Evolutionary conservation across 495 filamentous ascomycete species (phyloP).

Genomic region (Penicillium subrubescens): DNA sequence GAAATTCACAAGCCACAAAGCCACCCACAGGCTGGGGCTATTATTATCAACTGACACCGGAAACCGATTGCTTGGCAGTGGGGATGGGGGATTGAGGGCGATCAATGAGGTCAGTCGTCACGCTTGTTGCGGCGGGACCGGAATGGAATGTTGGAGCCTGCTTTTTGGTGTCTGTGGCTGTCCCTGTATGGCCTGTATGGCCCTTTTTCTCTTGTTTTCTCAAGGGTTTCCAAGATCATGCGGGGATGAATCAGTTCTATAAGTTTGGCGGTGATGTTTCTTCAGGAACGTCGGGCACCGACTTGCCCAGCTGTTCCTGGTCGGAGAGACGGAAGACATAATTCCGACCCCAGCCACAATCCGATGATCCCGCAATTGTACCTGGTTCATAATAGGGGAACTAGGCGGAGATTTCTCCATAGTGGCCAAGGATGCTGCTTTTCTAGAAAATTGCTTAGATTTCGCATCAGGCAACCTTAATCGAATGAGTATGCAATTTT

Average conservation of each 20-base stretch:
- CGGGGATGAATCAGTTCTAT: neutral
- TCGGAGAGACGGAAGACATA: neutral
- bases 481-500: no score
- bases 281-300: neutral
- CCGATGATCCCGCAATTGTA: neutral
- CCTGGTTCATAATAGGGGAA: neutral
- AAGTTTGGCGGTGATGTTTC: neutral
- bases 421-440: neutral
- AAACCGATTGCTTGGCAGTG: slow-evolving; percentile 23
- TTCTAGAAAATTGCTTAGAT: no score
- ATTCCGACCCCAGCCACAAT: neutral
- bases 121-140: neutral
- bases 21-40: slow-evolving; percentile 10
- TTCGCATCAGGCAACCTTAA: no score
- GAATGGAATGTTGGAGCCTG: slow-evolving; percentile 19
- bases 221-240: neutral
- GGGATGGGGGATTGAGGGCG: slow-evolving; percentile 12
- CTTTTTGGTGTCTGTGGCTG: neutral
- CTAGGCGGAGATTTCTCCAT: neutral
- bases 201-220: neutral
- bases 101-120: slow-evolving; percentile 24
- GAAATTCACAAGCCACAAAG: slow-evolving; percentile 9
- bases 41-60: slow-evolving; percentile 24
- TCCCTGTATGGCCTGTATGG: neutral
- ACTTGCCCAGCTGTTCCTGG: neutral